These are phyloP conservation scores for Incumbomyces lentus DNA, from an alignment of 2,329 filamentous ascomycete genomes.

Conservation along the genomic window DNA sequence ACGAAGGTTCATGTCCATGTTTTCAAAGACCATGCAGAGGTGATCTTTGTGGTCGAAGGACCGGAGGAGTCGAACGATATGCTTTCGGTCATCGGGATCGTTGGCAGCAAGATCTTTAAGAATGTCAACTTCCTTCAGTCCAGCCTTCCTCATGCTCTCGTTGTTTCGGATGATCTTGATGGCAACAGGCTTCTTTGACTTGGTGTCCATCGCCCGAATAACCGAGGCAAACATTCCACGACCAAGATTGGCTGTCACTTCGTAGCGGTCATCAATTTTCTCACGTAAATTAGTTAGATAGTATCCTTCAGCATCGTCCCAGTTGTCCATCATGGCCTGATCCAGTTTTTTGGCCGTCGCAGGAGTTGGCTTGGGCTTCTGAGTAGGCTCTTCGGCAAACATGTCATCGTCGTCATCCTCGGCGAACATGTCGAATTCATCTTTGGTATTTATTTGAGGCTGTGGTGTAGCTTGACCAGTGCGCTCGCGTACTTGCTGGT, in stretches of 20 bases:
- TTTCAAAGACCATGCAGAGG: conserved; percentile 94
- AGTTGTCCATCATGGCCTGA: conserved; percentile 76
- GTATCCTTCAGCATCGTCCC: conserved; percentile 89
- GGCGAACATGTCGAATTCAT: conserved; percentile 55
- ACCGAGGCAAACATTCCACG: conserved; percentile 96
- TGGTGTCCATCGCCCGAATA: conserved; percentile 73
- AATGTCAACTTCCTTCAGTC: conserved; percentile 88
- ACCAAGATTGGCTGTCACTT: conserved; percentile 76
- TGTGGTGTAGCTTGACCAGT: conserved; percentile 26
- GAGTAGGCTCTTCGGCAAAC: conserved; percentile 69
- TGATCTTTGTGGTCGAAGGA: conserved; percentile 92
- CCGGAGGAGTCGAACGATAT: conserved; percentile 78
- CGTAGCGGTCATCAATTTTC: conserved; percentile 77
- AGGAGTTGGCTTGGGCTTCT: conserved; percentile 38
- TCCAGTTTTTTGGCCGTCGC: conserved; percentile 48
- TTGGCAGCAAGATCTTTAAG: conserved; percentile 74
- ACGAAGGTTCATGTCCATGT: conserved; percentile 79
- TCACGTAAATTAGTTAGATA: conserved; percentile 93
- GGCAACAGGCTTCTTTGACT: conserved; percentile 67
- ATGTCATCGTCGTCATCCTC: conserved; percentile 60
- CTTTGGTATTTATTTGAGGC: conserved; percentile 35
- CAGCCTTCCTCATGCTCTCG: conserved; percentile 80
- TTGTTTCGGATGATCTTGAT: conserved; percentile 98
- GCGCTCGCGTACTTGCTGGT: conserved; percentile 41
- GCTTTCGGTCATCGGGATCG: conserved; percentile 81